Conservation (phyloP, 306 rosid species). For the Gynostemma pentaphyllum region DNA sequence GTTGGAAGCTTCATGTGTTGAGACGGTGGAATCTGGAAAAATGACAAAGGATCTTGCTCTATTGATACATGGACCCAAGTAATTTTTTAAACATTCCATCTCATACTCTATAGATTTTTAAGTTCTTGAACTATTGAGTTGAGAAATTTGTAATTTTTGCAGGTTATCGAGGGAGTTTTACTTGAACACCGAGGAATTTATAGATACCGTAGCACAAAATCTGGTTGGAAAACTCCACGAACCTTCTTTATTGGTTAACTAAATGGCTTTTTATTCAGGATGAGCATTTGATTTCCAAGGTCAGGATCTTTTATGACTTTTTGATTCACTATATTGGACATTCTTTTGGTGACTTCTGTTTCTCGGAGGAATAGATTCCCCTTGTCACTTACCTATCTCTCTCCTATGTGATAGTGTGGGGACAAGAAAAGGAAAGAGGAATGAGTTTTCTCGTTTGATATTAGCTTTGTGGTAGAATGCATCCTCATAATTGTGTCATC, state of each 20-base stretch:
- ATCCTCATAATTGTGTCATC: too few species aligned
- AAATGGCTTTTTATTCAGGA: neutral
- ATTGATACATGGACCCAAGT: slow-evolving; percentile 81
- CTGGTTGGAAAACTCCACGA: slow-evolving; percentile 44
- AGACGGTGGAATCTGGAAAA: slow-evolving; percentile 79
- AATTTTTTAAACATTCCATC: slow-evolving; percentile 18
- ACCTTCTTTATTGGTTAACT: slow-evolving; percentile 22
- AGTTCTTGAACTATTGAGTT: neutral
- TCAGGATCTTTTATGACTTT: neutral
- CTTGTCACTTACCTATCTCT: too few species aligned
- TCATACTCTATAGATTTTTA: neutral
- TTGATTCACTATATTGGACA: too few species aligned
- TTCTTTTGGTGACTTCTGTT: too few species aligned
- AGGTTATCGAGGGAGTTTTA: slow-evolving; percentile 77
- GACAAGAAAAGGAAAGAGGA: too few species aligned
- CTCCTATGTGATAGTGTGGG: too few species aligned
- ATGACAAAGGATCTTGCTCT: slow-evolving; percentile 98
- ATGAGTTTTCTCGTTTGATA: too few species aligned
- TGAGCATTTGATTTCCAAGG: slow-evolving; percentile 7
- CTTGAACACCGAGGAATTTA: slow-evolving; percentile 79
- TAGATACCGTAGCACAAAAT: slow-evolving; percentile 64
- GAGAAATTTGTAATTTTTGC: slow-evolving; percentile 11
- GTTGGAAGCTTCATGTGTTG: slow-evolving; percentile 84
- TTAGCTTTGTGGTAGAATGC: too few species aligned
- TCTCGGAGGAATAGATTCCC: too few species aligned